Conservation (phyloP, 257 asterid genomes). For the Euphrasia confusa region DNA sequence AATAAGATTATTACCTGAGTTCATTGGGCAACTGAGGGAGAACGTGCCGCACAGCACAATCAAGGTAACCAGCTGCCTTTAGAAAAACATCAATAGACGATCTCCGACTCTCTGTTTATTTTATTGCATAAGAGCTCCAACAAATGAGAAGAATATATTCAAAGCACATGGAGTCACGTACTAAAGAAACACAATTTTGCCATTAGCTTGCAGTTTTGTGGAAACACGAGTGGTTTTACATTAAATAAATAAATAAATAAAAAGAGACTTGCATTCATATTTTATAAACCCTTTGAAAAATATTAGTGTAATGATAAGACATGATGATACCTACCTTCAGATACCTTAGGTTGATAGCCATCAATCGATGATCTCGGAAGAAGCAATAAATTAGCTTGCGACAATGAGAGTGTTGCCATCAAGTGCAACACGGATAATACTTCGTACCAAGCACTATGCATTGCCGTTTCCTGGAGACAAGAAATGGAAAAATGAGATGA, state of each 20-base stretch:
- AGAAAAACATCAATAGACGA: conserved; percentile 82
- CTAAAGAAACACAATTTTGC: neutral
- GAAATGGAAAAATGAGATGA: conserved; percentile 22
- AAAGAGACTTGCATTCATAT: no score
- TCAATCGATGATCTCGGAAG: conserved; percentile 84
- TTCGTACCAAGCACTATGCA: conserved; percentile 91
- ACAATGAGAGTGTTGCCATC: conserved; percentile 82
- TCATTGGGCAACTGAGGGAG: conserved; percentile 81
- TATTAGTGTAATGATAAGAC: no score
- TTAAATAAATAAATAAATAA: no score
- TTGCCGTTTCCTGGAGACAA: conserved; percentile 74
- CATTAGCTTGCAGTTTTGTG: no score
- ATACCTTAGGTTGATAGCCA: conserved; percentile 85
- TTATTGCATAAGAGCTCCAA: no score
- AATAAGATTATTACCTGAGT: conserved; percentile 48
- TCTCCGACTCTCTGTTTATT: conserved; percentile 68
- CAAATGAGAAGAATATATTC: conserved; percentile 16
- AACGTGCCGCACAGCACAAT: conserved; percentile 87
- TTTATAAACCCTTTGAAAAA: no score
- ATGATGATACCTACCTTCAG: conserved; percentile 65
- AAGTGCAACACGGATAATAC: conserved; percentile 90
- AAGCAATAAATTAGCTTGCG: conserved; percentile 87
- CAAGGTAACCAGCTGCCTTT: conserved; percentile 97
- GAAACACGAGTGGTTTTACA: no score
- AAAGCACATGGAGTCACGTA: conserved; percentile 18